Conservation (phyloP, 1,139 yeast species). For the Geotrichum carabidarum region DNA sequence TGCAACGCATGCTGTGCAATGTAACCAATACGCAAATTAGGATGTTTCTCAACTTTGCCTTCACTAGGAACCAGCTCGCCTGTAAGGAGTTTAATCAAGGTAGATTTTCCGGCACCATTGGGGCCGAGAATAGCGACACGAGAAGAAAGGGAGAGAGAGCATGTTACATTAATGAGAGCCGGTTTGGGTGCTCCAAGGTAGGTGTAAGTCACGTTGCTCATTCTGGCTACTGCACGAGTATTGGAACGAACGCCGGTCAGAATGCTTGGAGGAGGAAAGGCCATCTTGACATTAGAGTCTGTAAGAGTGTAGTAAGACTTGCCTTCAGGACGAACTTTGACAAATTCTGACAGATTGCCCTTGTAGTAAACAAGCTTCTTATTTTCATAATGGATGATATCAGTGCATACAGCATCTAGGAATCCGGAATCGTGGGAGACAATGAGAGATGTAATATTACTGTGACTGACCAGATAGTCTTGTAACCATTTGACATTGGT, state of each 20-base stretch:
- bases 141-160: constrained; percentile 84
- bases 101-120: constrained; percentile 98
- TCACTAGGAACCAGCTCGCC: constrained; percentile 82
- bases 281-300: constrained; percentile 91
- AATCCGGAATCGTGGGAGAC: constrained; percentile 98
- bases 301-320: constrained; percentile 93
- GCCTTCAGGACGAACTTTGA: constrained; percentile 89
- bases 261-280: constrained; percentile 97
- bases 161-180: constrained; percentile 70
- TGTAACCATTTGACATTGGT: constrained; percentile 90
- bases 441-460: constrained; percentile 85
- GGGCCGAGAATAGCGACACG: constrained; percentile 97
- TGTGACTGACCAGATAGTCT: constrained; percentile 69
- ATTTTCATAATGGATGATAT: constrained; percentile 92
- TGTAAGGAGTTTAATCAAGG: constrained; percentile 85
- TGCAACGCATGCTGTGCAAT: constrained; percentile 98
- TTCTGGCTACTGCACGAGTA: constrained; percentile 91
- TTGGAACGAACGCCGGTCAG: constrained; percentile 92
- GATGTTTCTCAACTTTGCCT: constrained; percentile 95
- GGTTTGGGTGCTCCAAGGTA: constrained; percentile 90
- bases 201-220: constrained; percentile 76
- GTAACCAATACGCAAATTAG: constrained; percentile 95
- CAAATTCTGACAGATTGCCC: constrained; percentile 92
- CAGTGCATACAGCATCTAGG: constrained; percentile 92
- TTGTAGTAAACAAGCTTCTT: constrained; percentile 91